phyloP scores from a whole-genome alignment of 495 filamentous ascomycete genomes.

The Hyaloscypha bicolor region DNA sequence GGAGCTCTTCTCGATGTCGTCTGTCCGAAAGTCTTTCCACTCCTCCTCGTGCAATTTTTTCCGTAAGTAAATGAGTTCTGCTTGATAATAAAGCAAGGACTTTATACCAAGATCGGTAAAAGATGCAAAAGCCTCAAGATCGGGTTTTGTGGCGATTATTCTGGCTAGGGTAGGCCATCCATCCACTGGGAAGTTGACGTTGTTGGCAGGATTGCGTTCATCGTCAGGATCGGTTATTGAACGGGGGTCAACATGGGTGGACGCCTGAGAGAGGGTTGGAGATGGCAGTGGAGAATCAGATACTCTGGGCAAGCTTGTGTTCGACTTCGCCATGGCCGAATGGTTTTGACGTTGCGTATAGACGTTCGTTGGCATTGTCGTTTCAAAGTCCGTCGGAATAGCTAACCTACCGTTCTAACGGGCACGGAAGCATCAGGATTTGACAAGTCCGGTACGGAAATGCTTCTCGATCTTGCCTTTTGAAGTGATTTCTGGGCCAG shows the following conservation, averaged over 20 bases:
- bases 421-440: not conserved
- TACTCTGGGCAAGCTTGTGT: not conserved
- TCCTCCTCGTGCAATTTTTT: conserved; percentile 8
- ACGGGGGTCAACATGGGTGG: not conserved
- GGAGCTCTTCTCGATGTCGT: not conserved
- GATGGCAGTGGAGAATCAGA: not conserved
- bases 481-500: not conserved
- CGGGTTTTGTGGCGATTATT: conserved; percentile 2
- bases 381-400: conserved; percentile 1
- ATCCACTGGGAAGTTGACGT: conserved; percentile 5
- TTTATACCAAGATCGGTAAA: conserved; percentile 21
- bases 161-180: conserved; percentile 15
- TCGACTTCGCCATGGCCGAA: not conserved
- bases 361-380: not conserved
- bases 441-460: not conserved
- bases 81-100: conserved; percentile 21
- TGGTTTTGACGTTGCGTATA: not conserved
- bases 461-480: conserved; percentile 1
- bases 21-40: not conserved
- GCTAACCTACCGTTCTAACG: not conserved
- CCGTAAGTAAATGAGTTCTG: conserved; percentile 13
- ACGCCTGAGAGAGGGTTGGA: not conserved
- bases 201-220: not conserved
- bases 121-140: conserved; percentile 13
- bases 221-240: not conserved